These are phyloP conservation scores for Solanum arcanum DNA, from an alignment of 257 asterid species.

Conservation along the genomic window DNA sequence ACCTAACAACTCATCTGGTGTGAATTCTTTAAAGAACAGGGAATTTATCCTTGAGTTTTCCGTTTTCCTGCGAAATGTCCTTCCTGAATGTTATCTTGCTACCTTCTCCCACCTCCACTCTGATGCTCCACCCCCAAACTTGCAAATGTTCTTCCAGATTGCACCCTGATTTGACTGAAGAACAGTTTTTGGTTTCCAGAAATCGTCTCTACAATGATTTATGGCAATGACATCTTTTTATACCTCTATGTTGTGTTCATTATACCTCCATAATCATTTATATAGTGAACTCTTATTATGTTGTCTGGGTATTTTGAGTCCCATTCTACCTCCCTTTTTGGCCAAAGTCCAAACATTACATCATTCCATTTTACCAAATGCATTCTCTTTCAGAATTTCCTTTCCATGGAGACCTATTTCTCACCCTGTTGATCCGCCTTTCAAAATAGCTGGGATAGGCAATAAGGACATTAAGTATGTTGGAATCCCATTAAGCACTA, in stretches of 20 bases:
- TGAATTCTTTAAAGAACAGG: background rate
- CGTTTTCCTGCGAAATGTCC: background rate
- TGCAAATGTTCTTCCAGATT: background rate
- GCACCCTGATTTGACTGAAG: background rate
- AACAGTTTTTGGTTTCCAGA: background rate
- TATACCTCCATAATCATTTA: background rate
- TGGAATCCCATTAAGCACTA: background rate
- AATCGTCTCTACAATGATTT: background rate
- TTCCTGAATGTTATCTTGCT: background rate
- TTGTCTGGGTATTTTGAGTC: background rate
- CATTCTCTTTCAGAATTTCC: background rate
- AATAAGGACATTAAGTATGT: background rate
- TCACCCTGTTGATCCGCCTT: background rate
- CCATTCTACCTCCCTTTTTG: background rate
- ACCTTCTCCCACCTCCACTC: background rate
- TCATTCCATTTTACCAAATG: background rate
- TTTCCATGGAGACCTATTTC: background rate
- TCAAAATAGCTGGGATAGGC: background rate
- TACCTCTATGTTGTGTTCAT: background rate
- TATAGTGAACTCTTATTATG: background rate
- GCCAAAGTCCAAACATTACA: background rate
- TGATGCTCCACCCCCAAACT: background rate
- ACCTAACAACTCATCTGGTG: background rate
- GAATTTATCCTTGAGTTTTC: background rate
- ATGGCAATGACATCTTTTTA: background rate